phyloP scores from a whole-genome alignment of 2,329 filamentous ascomycete genomes.

The Fusarium sp. region DNA sequence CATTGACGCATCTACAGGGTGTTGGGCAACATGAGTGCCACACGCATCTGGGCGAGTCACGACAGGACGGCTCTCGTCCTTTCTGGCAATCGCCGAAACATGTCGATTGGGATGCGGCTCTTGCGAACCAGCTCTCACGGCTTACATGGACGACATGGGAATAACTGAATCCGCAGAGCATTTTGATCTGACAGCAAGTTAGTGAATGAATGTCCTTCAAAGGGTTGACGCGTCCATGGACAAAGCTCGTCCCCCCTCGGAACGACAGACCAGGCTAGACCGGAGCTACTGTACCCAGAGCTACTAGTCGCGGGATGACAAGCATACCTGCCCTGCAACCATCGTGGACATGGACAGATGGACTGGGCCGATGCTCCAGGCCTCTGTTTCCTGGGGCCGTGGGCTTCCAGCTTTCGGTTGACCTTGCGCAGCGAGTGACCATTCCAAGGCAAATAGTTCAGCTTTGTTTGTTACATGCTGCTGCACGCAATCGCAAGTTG shows the following conservation, averaged over 20 bases:
- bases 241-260: not conserved
- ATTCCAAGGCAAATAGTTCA: slow-evolving; percentile 6
- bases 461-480: slow-evolving; percentile 11
- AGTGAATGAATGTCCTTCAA: not conserved
- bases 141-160: slow-evolving; percentile 1
- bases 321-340: slow-evolving; percentile 34
- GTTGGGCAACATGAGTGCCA: slow-evolving; percentile 32
- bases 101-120: slow-evolving; percentile 19
- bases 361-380: slow-evolving; percentile 8
- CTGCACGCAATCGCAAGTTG: slow-evolving; percentile 44
- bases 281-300: slow-evolving; percentile 11
- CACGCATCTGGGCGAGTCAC: slow-evolving; percentile 21
- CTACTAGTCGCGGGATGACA: slow-evolving; percentile 33
- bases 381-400: slow-evolving; percentile 11
- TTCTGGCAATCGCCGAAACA: slow-evolving; percentile 10
- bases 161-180: not conserved
- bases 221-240: not conserved
- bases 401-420: slow-evolving; percentile 10
- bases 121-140: not conserved
- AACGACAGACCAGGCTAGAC: slow-evolving; percentile 15
- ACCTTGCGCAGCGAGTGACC: slow-evolving; percentile 5
- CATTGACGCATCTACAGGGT: slow-evolving; percentile 56
- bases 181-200: not conserved
- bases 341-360: slow-evolving; percentile 15
- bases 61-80: slow-evolving; percentile 11